Evolutionary conservation across 345 rosid genomes (phyloP), one percentile per base, ranked within the genome.

Genomic region (Bretschneidera sinensis): DNA sequence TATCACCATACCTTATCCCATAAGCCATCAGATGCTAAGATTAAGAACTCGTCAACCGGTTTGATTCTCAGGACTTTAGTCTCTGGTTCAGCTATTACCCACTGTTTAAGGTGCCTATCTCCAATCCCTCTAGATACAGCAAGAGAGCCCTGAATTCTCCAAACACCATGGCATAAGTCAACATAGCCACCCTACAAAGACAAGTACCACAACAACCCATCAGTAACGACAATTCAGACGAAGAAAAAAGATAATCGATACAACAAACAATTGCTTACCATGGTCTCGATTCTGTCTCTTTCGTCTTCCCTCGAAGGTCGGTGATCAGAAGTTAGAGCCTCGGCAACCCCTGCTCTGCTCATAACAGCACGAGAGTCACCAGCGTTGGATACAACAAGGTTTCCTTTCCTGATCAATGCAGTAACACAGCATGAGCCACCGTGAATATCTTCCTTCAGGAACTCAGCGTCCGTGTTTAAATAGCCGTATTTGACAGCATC

Each of bases 301-400:
- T 92, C 98, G 45, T 92, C 98, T 54, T 82, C 82, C 81, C 98
- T 79, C 0, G 81, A 78, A 13, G 95, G 91, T 17, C 94, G 77
- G 70, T 92, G 98, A 48, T 92, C 98, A 15, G 86, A 80, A 13
- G 98, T 87, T 0, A 92, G 83, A 19, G 94, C 87, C 77, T 89
- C 78, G 0, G 96, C 96, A 0, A 71, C 65, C 21, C 98, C 97
- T 60, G 79, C 85, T 6, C 67, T 62, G 72, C 98, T 84, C 79
- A 92, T 61, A 52, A 92, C 98, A 51, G 98, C 96, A 9, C 98
- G 96, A 60, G 97, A 92, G 54, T 92, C 97, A 19, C 97, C 98
- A 0, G 84, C 94, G 48, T 92, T 89, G 7, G 98, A 82, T 8
- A 92, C 86, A 6, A 89, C 74, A 54, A 92, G 95, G 53, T 73